These are phyloP conservation scores for Puya raimondii DNA, from an alignment of 176 grass and related monocot species.

Conservation along the genomic window DNA sequence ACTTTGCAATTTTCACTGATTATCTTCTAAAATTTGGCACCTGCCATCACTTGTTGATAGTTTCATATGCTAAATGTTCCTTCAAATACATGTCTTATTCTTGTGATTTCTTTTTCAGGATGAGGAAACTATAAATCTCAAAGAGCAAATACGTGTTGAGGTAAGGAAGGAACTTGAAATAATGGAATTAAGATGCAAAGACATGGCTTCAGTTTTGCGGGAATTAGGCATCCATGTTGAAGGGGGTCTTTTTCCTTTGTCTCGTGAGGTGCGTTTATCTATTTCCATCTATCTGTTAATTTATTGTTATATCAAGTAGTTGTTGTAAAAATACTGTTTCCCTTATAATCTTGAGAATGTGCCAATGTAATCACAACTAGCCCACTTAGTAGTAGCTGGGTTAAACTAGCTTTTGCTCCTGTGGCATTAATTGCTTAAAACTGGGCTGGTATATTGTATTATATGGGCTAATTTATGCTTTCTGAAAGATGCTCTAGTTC, in stretches of 20 bases:
- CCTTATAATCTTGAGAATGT: no score
- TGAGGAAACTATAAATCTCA: constrained; percentile 69
- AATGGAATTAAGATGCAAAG: constrained; percentile 43
- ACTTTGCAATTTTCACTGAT: background rate
- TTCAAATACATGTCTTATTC: background rate
- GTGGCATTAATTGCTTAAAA: no score
- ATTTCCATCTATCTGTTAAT: background rate
- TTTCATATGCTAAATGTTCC: background rate
- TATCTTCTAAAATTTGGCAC: background rate
- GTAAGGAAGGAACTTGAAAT: constrained; percentile 70
- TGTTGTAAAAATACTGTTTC: no score
- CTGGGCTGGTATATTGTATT: no score
- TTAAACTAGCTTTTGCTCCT: no score
- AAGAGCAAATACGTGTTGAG: constrained; percentile 47
- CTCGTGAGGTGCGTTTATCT: constrained; percentile 43
- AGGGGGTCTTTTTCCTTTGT: constrained; percentile 24
- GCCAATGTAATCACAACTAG: no score
- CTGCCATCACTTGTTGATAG: background rate
- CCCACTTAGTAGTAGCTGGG: no score
- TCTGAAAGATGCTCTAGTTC: no score
- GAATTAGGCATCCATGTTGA: constrained; percentile 52
- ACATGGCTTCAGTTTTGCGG: constrained; percentile 64
- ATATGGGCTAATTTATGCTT: no score
- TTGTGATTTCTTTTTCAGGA: constrained; percentile 40
- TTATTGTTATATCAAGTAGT: background rate